Evolutionary conservation across 345 rosid species (phyloP), one percentile per base, ranked within the genome.

Genomic region (Pugionium cornutum): DNA sequence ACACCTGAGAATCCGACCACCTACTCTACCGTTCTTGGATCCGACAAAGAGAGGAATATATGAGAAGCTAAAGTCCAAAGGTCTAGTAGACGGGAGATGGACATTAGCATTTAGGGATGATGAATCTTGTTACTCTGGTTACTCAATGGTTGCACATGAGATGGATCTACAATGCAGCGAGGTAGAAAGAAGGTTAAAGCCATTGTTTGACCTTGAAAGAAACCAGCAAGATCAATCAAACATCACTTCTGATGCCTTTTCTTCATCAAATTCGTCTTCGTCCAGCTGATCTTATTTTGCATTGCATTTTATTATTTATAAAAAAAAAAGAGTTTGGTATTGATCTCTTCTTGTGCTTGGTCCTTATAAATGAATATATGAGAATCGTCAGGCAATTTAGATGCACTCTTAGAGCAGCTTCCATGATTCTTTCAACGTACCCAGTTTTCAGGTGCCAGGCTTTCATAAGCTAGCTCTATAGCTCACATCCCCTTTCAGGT

Each of bases 61-160:
- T 43, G 77, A 77, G 43, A 85, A 75, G 69, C 59, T 58, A 5
- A 83, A 77, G 76, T 42, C 86, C n/a, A 94, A 83, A 81, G 67
- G 85, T 67, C 68, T 89, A 52, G 92, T 90, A 11, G 97, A 95
- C 51, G 99, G 99, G 48, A 85, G 91, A 85, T 95, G 96, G 99
- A 87, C 89, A 53, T 69, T 95, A 56, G 95, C 99, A 60, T 95
- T 95, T 79, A 77, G 83, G 68, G 87, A 83, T 46, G 91, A 91
- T 11, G 87, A 81, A 53, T 82, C 89, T 25, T 91, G 99, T 85
- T 74, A 80, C 73, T 64, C 76, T 43, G 97, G 95, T 52, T 70
- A 73, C 46, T 79, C 85, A 32, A 91, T 95, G 96, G 80, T 83
- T 69, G 56, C 62, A 4, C 77, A 77, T 41, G 97, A 91, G 87